Percentiles rank a stretch among this genome's conserved stretches.
phyloP scores from a whole-genome alignment of 2,329 filamentous ascomycete species.

The Colletotrichum zoysiae region DNA sequence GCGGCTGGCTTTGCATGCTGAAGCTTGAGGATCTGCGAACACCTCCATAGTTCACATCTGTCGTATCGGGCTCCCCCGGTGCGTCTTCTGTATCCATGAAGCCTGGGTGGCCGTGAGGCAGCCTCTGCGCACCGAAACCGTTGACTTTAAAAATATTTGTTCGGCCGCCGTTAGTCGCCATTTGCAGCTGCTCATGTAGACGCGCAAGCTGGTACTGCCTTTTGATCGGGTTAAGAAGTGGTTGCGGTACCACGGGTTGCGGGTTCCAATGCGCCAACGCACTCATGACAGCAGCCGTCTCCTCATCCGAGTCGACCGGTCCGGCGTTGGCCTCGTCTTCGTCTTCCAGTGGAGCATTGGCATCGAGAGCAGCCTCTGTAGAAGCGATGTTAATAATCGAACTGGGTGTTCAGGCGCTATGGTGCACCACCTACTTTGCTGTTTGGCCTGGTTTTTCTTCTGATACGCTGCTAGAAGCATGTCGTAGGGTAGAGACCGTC shows the following conservation, averaged over 20 bases:
- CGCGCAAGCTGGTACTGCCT: slow-evolving; percentile 73
- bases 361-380: slow-evolving; percentile 91
- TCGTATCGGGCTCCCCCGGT: slow-evolving; percentile 67
- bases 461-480: slow-evolving; percentile 90
- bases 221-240: slow-evolving; percentile 70
- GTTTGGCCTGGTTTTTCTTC: slow-evolving; percentile 98
- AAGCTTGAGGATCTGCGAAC: slow-evolving; percentile 61
- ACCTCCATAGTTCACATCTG: slow-evolving; percentile 53
- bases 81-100: slow-evolving; percentile 66
- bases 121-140: slow-evolving; percentile 67
- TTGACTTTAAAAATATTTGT: slow-evolving; percentile 74
- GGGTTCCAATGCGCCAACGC: slow-evolving; percentile 82
- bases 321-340: slow-evolving; percentile 84
- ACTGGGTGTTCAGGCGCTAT: background rate
- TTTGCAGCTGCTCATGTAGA: slow-evolving; percentile 74
- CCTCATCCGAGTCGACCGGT: slow-evolving; percentile 94
- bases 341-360: slow-evolving; percentile 90
- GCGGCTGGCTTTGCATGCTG: slow-evolving; percentile 55
- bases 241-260: slow-evolving; percentile 79
- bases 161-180: slow-evolving; percentile 74
- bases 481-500: slow-evolving; percentile 89
- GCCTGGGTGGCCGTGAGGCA: slow-evolving; percentile 63
- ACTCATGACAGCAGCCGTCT: slow-evolving; percentile 89
- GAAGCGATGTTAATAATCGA: slow-evolving; percentile 30
- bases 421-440: slow-evolving; percentile 79